Evolutionary conservation across 106 monocot species (phyloP), one percentile per base, ranked within the genome.

Genomic region (Dendrobium officinale): DNA sequence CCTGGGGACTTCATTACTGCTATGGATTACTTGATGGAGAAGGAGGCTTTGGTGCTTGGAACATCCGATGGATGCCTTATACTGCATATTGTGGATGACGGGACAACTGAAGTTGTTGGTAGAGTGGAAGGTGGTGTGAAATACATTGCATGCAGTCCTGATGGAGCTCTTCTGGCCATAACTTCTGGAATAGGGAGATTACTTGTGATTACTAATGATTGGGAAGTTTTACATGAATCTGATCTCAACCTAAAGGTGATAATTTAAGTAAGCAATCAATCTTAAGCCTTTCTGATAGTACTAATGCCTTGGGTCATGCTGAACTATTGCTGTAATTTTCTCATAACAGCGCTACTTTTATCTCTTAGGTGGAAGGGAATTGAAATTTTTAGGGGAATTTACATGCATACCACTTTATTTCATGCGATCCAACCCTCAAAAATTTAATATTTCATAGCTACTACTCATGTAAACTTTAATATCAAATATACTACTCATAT

Each of bases 21-120:
- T 17, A 82, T 99, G 81, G 93, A 99, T 44, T 99, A 93, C 85
- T 80, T 93, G 75, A 92, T 95, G 86, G 99, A 99, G 86, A 95
- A 91, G 84, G 99, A 99, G 75, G 89, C 95, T 24, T 73, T 99
- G 22, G 55, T 93, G 51, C 55, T 93, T 16, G 99, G 99, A 19
- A 93, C 95, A 43, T 82, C 83, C 26, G 42, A 72, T 80, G 99
- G 99, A 27, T 87, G 85, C 42, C 80, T 99, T 67, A 6, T 95
- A 49, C 78, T 95, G 33, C 80, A 91, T 76, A 84, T n/a, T 72
- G 75, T 88, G 11, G 93, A 95, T 59, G 54, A 79, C 9, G 87
- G 87, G 67, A 73, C 75, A 8, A 87, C 90, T 77, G 93, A 95
- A 84, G 72, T 90, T 83, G 95, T 99, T 81, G 99, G 99, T 55